Conservation (phyloP, 176 grass and related monocot genomes). For the Aegilops tauschii region DNA sequence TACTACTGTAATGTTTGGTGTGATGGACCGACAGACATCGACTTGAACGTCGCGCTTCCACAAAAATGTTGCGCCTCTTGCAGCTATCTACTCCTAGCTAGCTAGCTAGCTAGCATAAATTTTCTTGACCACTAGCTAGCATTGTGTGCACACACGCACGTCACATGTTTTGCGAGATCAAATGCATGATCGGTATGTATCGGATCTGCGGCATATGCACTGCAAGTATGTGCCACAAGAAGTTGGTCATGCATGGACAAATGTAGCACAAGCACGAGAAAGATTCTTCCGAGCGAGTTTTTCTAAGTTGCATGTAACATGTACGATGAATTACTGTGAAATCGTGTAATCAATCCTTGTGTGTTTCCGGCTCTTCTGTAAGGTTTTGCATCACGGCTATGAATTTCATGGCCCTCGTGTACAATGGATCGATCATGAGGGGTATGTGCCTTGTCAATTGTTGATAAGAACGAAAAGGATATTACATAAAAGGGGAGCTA, state of each 20-base stretch:
- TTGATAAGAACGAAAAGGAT: no score
- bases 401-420: no score
- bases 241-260: neutral
- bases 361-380: no score
- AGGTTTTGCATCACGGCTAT: no score
- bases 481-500: neutral
- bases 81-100: no score
- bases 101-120: neutral
- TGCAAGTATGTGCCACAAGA: neutral
- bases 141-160: neutral
- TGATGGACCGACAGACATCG: neutral
- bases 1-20: neutral
- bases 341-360: no score
- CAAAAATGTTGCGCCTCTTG: neutral
- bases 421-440: no score
- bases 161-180: neutral
- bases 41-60: neutral
- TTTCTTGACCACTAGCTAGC: conserved; percentile 4
- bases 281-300: neutral
- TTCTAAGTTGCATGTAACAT: no score
- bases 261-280: neutral
- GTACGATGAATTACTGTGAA: no score
- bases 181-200: neutral
- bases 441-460: no score
- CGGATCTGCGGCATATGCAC: neutral